phyloP scores from a whole-genome alignment of 768 basidiomycete genomes.

The Phallus indusiatus region DNA sequence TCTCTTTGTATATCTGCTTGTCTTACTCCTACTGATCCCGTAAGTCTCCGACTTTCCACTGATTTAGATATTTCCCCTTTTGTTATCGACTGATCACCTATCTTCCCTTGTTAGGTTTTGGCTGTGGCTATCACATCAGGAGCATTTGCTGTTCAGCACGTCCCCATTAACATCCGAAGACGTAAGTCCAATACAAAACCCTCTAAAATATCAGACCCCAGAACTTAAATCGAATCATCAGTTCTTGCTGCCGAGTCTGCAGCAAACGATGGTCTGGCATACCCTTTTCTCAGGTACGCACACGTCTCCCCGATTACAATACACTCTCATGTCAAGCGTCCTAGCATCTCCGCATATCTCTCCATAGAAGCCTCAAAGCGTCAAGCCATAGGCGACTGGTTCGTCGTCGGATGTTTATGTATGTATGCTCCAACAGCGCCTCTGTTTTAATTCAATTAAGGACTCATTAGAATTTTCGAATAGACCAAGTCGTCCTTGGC shows the following conservation, averaged over 20 bases:
- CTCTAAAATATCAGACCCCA: too few species aligned
- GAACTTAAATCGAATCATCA: too few species aligned
- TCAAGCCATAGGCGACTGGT: slow-evolving; percentile 73
- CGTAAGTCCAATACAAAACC: slow-evolving; percentile 8
- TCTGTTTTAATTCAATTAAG: neutral
- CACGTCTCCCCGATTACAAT: neutral
- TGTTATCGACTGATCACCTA: neutral
- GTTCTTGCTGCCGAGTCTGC: slow-evolving; percentile 57
- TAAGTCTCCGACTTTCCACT: neutral
- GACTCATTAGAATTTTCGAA: neutral
- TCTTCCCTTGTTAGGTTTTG: neutral
- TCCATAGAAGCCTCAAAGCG: slow-evolving; percentile 54
- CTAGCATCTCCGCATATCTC: slow-evolving; percentile 66
- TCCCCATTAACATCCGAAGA: slow-evolving; percentile 68
- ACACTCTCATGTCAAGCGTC: neutral
- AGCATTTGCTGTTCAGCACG: slow-evolving; percentile 57
- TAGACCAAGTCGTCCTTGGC: slow-evolving; percentile 81
- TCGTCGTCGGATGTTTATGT: slow-evolving; percentile 80
- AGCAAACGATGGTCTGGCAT: slow-evolving; percentile 91
- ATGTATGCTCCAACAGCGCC: slow-evolving; percentile 18
- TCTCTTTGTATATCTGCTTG: slow-evolving; percentile 83
- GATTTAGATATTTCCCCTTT: neutral
- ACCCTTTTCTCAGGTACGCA: slow-evolving; percentile 66
- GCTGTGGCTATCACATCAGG: slow-evolving; percentile 25
- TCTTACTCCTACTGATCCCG: slow-evolving; percentile 87